A percentile compares a stretch with the other conserved stretches of the same genome.
These are phyloP conservation scores for Hymenoscyphus albidus DNA, from an alignment of 2,329 filamentous ascomycete species.

Conservation along the genomic window DNA sequence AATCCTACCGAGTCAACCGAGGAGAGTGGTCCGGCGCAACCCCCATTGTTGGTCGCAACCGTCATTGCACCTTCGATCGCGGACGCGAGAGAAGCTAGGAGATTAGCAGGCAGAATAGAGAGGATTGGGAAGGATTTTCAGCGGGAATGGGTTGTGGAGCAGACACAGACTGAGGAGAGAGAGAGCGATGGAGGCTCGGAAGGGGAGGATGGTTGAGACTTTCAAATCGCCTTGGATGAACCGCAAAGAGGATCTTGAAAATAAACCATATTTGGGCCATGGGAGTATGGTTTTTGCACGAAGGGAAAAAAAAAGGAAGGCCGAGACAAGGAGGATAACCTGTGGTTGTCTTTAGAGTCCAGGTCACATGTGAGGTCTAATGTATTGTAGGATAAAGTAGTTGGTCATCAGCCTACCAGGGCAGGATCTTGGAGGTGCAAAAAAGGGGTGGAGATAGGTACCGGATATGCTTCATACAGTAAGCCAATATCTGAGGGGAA, in stretches of 20 bases:
- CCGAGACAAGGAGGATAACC: neutral
- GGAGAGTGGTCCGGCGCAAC: conserved; percentile 25
- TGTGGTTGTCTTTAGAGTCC: neutral
- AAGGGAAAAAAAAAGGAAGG: neutral
- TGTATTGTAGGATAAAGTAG: neutral
- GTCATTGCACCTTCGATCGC: conserved; percentile 50
- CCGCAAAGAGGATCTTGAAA: neutral
- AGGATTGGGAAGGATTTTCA: conserved; percentile 53
- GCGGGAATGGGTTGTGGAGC: conserved; percentile 45
- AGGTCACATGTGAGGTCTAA: neutral
- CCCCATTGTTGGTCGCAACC: conserved; percentile 52
- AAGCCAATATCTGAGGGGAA: neutral
- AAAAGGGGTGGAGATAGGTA: neutral
- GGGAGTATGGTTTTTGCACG: neutral
- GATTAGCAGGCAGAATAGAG: conserved; percentile 51
- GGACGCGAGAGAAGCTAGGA: conserved; percentile 48
- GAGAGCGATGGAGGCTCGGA: conserved; percentile 14
- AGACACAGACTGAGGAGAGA: conserved; percentile 14
- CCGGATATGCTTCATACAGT: neutral
- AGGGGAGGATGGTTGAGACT: conserved; percentile 10
- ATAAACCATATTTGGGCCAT: neutral
- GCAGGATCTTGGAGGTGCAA: neutral
- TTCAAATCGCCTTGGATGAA: neutral
- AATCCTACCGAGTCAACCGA: conserved; percentile 16
- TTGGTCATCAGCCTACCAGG: neutral